A percentile compares a stretch with the other conserved stretches of the same genome.
Conservation (phyloP, 192 early-diverging fungal species). For the Coemansia sp. region DNA sequence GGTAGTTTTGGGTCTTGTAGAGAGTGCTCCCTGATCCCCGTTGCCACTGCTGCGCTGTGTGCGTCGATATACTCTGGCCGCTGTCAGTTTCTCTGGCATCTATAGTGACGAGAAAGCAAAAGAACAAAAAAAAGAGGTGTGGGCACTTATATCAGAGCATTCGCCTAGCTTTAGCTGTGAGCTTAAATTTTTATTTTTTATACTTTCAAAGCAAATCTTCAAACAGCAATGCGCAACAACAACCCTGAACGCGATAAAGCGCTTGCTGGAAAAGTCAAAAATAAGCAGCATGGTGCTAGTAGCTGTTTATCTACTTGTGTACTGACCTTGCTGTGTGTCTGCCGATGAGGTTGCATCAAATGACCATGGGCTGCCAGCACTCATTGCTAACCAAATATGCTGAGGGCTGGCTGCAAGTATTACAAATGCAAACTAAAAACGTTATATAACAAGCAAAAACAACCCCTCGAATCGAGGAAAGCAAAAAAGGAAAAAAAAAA, state of each 20-base stretch:
- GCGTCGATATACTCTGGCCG: not conserved
- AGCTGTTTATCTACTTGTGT: not conserved
- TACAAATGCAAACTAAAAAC: not conserved
- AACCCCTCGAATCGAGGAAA: not conserved
- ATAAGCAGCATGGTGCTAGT: too few species aligned
- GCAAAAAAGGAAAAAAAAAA: too few species aligned
- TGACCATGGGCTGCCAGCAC: constrained; percentile 38
- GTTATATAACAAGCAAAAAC: not conserved
- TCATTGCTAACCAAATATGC: constrained; percentile 25
- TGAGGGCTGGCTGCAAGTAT: not conserved
- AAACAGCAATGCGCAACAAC: too few species aligned
- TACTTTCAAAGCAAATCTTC: too few species aligned
- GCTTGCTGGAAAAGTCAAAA: too few species aligned
- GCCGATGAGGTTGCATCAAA: constrained; percentile 27
- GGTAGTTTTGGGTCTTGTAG: constrained; percentile 3
- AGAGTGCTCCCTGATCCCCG: not conserved
- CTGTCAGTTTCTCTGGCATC: not conserved
- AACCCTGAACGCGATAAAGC: too few species aligned
- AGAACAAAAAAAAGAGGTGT: not conserved
- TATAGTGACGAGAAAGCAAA: not conserved
- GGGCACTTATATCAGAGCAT: too few species aligned
- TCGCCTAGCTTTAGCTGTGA: too few species aligned
- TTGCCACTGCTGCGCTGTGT: not conserved
- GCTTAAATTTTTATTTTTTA: too few species aligned
- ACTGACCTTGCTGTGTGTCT: constrained; percentile 7